These are phyloP conservation scores for Vanilla planifolia DNA, from an alignment of 106 monocot genomes.

Conservation along the genomic window DNA sequence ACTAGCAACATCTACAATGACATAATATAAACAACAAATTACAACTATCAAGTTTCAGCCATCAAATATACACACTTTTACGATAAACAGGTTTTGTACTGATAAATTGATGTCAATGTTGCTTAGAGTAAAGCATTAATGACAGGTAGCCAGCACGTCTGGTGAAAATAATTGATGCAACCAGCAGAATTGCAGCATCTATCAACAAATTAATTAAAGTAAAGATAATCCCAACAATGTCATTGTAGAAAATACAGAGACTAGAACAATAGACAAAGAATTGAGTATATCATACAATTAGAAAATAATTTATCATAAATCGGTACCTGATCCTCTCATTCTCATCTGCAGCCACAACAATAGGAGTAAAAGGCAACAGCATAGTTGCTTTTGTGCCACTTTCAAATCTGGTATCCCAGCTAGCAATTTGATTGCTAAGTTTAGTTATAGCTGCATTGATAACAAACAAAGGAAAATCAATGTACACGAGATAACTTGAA, in stretches of 20 bases:
- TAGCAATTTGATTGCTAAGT: slow-evolving; percentile 80
- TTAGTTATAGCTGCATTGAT: slow-evolving; percentile 60
- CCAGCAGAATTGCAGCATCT: too few relatives aligned
- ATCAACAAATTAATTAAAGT: too few relatives aligned
- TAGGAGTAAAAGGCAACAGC: slow-evolving; percentile 76
- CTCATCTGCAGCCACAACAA: slow-evolving; percentile 96
- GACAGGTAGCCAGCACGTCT: too few relatives aligned
- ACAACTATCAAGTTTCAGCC: too few relatives aligned
- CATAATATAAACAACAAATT: too few relatives aligned
- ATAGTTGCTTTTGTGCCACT: slow-evolving; percentile 66
- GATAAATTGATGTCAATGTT: too few relatives aligned
- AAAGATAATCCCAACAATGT: too few relatives aligned
- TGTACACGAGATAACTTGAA: background rate
- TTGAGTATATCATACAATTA: background rate
- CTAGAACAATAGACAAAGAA: background rate
- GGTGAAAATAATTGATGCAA: too few relatives aligned
- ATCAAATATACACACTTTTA: too few relatives aligned
- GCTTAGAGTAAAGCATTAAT: too few relatives aligned
- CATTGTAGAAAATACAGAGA: background rate
- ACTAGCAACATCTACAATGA: too few relatives aligned
- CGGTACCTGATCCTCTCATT: slow-evolving; percentile 83
- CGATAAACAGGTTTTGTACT: too few relatives aligned
- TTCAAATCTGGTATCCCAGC: slow-evolving; percentile 72
- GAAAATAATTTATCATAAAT: background rate
- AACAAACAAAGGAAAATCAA: slow-evolving; percentile 4